phyloP scores from a whole-genome alignment of 306 rosid species.

The Vigna trinervia region DNA sequence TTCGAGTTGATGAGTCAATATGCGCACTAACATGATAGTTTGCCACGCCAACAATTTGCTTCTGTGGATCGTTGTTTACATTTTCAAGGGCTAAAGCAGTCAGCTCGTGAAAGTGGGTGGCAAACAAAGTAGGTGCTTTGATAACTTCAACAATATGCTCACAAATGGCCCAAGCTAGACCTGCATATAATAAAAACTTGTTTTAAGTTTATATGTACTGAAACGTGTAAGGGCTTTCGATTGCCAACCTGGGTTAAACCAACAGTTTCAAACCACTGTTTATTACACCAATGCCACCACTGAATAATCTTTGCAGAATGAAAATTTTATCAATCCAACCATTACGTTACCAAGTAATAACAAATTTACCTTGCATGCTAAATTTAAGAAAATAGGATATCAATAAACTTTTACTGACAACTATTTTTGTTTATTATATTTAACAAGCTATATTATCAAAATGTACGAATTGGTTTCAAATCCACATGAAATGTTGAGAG shows the following conservation, averaged over 20 bases:
- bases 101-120: conserved; percentile 97
- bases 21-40: conserved; percentile 98
- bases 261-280: conserved; percentile 31
- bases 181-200: conserved; percentile 56
- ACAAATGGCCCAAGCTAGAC: conserved; percentile 98
- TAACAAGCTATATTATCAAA: conserved; percentile 9
- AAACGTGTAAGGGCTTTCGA: not conserved
- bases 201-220: conserved; percentile 7
- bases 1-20: conserved; percentile 85
- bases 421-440: not conserved
- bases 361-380: conserved; percentile 17
- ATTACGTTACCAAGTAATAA: conserved; percentile 28
- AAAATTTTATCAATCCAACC: conserved; percentile 37
- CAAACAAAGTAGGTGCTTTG: conserved; percentile 91
- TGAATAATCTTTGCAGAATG: conserved; percentile 20
- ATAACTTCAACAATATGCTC: conserved; percentile 92
- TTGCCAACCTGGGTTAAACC: not conserved
- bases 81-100: conserved; percentile 80
- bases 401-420: not conserved
- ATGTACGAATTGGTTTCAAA: conserved; percentile 8
- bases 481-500: conserved; percentile 1
- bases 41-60: conserved; percentile 76
- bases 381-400: conserved; percentile 36
- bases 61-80: conserved; percentile 51
- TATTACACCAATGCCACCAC: conserved; percentile 26